Evolutionary conservation across 2,329 filamentous ascomycete genomes (phyloP), one percentile per base, ranked within the genome.

Genomic region (Neurospora crassa): DNA sequence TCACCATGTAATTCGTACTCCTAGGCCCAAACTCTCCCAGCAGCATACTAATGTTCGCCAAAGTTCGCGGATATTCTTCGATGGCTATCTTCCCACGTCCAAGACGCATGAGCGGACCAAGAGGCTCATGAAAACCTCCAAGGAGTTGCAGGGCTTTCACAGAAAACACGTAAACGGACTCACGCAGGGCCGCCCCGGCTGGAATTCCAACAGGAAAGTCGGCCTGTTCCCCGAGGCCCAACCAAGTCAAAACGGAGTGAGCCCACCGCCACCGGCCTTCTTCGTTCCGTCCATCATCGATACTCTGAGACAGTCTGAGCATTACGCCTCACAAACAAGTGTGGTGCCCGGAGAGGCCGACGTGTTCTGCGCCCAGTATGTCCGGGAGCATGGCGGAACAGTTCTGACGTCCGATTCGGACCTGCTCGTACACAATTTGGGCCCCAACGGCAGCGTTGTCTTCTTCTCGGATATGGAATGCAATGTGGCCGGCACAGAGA

Each of bases 351-450:
- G 92, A 0, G 95, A 98, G 80, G 95, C 95, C 1, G 95, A 98
- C 78, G 81, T 85, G 34, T 96, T 89, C 81, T 97, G 94, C 78
- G 93, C 93, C 3, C 81, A 85, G 16, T 84, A 89, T 70, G 85
- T 92, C 7, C 84, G 83, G n/a, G 73, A 82, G 2, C 78, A 83
- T 40, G 83, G 85, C 10, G 88, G 87, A 0, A 82, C 84, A 1
- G 85, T 93, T 16, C 80, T 97, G 7, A 96, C 93, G 0, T 90
- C 89, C n/a, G 95, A 98, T 77, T 96, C 94, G 0, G 95, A 98
- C 77, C 84, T 97, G 10, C 82, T 97, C 0, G 85, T 95, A 0
- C 90, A 94, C 78, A 86, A 93, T 71, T 84, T 95, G 10, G 90
- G 90, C 0, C 68, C 78, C 0, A 74, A 84, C 1, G 91, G 91